phyloP scores from a whole-genome alignment of 805 yeast species.

The Schwanniomyces polymorphus region DNA sequence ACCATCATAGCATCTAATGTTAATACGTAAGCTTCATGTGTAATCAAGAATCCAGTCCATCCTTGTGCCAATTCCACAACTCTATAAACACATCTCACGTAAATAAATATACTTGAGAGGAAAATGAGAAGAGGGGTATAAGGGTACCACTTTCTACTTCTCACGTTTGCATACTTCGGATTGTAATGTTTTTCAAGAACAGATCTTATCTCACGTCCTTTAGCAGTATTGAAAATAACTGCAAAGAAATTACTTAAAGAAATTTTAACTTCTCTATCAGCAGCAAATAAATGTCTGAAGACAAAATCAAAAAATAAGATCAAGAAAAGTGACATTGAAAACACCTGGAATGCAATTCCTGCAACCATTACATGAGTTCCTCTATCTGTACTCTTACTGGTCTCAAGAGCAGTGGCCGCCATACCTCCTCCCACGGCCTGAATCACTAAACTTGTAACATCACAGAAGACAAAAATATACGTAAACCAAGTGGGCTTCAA shows the following conservation, averaged over 20 bases:
- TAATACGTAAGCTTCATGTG: constrained; percentile 42
- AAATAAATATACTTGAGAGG: constrained; percentile 53
- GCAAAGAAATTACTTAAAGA: constrained; percentile 15
- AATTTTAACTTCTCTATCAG: constrained; percentile 18
- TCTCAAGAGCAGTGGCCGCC: constrained; percentile 49
- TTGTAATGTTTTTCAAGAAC: constrained; percentile 28
- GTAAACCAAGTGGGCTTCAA: constrained; percentile 62
- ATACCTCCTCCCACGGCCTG: constrained; percentile 81
- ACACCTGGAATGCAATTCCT: constrained; percentile 77
- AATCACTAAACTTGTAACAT: constrained; percentile 59
- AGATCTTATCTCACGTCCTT: constrained; percentile 16
- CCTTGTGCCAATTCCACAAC: constrained; percentile 72
- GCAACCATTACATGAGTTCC: constrained; percentile 76
- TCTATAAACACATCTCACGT: constrained; percentile 70
- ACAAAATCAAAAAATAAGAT: constrained; percentile 49
- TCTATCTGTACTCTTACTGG: constrained; percentile 22
- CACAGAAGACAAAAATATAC: constrained; percentile 64
- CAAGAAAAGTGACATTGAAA: constrained; percentile 63
- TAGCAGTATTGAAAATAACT: constrained; percentile 20
- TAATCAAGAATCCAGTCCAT: constrained; percentile 66
- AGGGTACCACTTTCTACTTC: constrained; percentile 36
- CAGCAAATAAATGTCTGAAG: constrained; percentile 33
- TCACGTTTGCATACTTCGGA: constrained; percentile 30
- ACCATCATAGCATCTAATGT: constrained; percentile 31
- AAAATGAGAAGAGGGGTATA: constrained; percentile 47